Percentiles rank a stretch among this genome's conserved stretches.
Evolutionary conservation across 2,329 filamentous ascomycete species (phyloP).

Genomic region (Cordyceps pruinosa): DNA sequence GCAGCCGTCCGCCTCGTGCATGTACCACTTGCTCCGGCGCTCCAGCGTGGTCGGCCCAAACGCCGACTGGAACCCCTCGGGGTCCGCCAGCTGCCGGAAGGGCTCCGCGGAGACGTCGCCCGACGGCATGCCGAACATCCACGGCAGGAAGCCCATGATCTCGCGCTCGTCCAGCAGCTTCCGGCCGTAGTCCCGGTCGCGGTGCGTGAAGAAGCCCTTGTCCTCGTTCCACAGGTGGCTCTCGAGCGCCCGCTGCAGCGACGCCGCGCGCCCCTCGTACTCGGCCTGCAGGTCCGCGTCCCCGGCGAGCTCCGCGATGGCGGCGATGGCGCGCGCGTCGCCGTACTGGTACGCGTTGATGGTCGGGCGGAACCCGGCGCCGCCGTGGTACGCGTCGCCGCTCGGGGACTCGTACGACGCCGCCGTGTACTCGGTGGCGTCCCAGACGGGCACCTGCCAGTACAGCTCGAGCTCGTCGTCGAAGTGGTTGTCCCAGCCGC

Average conservation of each 20-base stretch:
- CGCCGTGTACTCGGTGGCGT: slow-evolving; percentile 36
- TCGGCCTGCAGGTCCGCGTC: slow-evolving; percentile 22
- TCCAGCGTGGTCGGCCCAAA: slow-evolving; percentile 38
- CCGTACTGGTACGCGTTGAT: slow-evolving; percentile 39
- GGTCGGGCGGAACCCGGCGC: slow-evolving; percentile 34
- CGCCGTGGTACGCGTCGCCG: slow-evolving; percentile 27
- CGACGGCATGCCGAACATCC: slow-evolving; percentile 34
- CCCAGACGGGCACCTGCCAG: slow-evolving; percentile 35
- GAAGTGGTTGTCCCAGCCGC: slow-evolving; percentile 31
- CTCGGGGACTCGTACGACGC: slow-evolving; percentile 17
- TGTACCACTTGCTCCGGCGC: slow-evolving; percentile 33
- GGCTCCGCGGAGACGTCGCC: slow-evolving; percentile 19
- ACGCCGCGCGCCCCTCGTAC: slow-evolving; percentile 27
- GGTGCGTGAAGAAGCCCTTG: slow-evolving; percentile 32
- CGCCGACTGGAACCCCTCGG: slow-evolving; percentile 28
- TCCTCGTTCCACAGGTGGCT: slow-evolving; percentile 30
- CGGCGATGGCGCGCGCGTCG: slow-evolving; percentile 32
- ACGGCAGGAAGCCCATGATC: slow-evolving; percentile 36
- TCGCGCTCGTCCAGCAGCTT: slow-evolving; percentile 30
- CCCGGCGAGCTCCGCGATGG: slow-evolving; percentile 28
- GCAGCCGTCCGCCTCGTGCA: slow-evolving; percentile 20
- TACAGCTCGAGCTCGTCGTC: slow-evolving; percentile 32
- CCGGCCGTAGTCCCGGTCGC: slow-evolving; percentile 24
- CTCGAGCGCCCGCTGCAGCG: slow-evolving; percentile 29
- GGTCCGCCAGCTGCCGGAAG: slow-evolving; percentile 14